Evolutionary conservation across 2,329 filamentous ascomycete genomes (phyloP), one percentile per base, ranked within the genome.

Genomic region (Xylaria sp.): DNA sequence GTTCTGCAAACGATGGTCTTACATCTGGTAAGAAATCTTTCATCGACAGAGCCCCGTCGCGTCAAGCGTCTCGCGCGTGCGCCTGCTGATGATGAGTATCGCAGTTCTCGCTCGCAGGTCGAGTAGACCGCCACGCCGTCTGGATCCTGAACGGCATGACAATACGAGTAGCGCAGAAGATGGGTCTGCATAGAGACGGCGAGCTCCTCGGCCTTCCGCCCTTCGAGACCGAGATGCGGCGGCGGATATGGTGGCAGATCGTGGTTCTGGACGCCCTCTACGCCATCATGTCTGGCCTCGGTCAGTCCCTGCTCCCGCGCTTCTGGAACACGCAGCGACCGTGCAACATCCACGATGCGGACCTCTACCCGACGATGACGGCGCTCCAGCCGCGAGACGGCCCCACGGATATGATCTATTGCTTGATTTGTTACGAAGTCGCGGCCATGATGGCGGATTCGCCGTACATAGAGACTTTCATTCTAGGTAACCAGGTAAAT

Each of bases 151-250:
- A 82, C 55, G 85, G 85, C 3, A 76, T 84, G 13, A 77, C 84
- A 4, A 77, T 89, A 39, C 80, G 86, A 18, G 83, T 89, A 55
- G 85, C 84, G 1, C 83, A 87, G 68, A 85, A 86, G 68, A 85
- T 89, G 78, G 86, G 86, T 0, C 77, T 88, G 52, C 84, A 88
- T 61, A 79, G 83, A 10, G 85, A 89, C 60, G 85, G 84, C 42
- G 79, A 81, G 60, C 71, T 74, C 16, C 74, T 85, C 4, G 80
- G 80, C 1, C 74, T 88, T 1, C 76, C 80, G 0, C 83, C 84
- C 0, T 87, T 87, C 65, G 85, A 89, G 66, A 82, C 81, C 2
- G 85, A 89, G 68, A 88, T 89, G 78, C 79, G 85, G n/a, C 76
- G 86, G 49, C 77, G 86, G 5, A 76, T 88, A 18, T 89, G 86